Evolutionary conservation across 768 basidiomycete genomes (phyloP).

Genomic region (Chalciporus pseudorubinellus): DNA sequence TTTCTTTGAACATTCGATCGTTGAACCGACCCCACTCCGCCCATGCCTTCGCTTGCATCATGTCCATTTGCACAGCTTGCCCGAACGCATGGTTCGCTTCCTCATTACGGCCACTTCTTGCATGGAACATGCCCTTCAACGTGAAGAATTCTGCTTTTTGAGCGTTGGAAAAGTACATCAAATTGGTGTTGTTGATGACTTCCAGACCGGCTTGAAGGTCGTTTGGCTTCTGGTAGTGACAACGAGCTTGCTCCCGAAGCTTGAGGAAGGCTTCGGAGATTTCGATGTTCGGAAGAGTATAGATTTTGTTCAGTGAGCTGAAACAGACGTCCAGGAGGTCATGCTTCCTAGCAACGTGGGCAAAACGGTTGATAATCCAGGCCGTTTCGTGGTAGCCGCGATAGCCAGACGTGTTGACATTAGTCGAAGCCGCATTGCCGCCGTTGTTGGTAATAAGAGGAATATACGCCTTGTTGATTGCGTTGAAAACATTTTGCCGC

Average conservation of each 20-base stretch:
- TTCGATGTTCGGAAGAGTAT: constrained; percentile 98
- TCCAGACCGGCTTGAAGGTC: constrained; percentile 94
- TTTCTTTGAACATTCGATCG: constrained; percentile 90
- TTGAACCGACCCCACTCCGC: constrained; percentile 96
- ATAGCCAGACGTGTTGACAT: constrained; percentile 82
- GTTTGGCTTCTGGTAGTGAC: constrained; percentile 93
- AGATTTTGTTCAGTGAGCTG: constrained; percentile 93
- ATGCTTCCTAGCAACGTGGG: constrained; percentile 97
- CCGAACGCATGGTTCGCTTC: constrained; percentile 92
- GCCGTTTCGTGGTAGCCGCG: constrained; percentile 98
- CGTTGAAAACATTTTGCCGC: constrained; percentile 97
- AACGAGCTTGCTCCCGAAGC: constrained; percentile 95
- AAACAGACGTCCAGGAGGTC: constrained; percentile 95
- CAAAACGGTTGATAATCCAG: constrained; percentile 99
- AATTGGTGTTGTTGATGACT: constrained; percentile 98
- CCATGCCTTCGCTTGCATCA: constrained; percentile 95
- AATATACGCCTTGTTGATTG: constrained; percentile 94
- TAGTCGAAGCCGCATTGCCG: constrained; percentile 49
- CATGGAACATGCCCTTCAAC: constrained; percentile 97
- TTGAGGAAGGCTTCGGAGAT: constrained; percentile 99
- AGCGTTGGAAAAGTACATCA: constrained; percentile 91
- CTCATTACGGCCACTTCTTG: constrained; percentile 77
- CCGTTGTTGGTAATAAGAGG: constrained; percentile 73
- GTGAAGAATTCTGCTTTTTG: constrained; percentile 99
- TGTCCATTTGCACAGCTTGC: constrained; percentile 94